Evolutionary conservation across 2,329 filamentous ascomycete species (phyloP), one percentile per base, ranked within the genome.

Genomic region (Fusarium nodosum): DNA sequence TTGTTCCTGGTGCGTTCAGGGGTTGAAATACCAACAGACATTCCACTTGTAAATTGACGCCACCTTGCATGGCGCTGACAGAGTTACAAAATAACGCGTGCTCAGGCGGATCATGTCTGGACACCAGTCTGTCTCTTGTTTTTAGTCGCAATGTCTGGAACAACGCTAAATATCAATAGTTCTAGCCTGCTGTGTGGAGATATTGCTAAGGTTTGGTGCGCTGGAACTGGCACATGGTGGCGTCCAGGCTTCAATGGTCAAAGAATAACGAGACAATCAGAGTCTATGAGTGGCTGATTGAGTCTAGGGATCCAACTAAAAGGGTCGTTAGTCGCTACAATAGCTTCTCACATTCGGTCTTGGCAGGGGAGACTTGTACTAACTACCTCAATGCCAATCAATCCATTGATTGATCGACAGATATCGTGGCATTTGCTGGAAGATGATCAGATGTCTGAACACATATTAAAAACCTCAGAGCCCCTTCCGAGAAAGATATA

Each of bases 11-110:
- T 36, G 22, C 13, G n/a, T 24, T 34, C 28, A 60, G 53, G 60
- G 36, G 60, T n/a, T 3, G 1, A 38, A 52, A 64, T 64, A 10
- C 51, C 51, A 50, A 39, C 24, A 39, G 56, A 24, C 56, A 59
- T 59, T 59, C 56, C 56, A 53, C 30, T 45, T 30, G 24, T 9
- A 30, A 10, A n/a, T 38, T 38, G 33, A 41, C 20, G 48, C 39
- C 56, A 59, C 41, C 22, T 30, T 16, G 33, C 22, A 42, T 42
- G 13, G 22, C 8, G 7, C 12, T n/a, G 26, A 30, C 2, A 22
- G 4, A 24, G 18, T 16, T 20, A 30, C 33, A 52, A 8, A 52
- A 41, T 52, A 52, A 20, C 20, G 18, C 6, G 31, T 13, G 24
- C 22, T 34, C 22, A 2, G 11, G 34, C 26, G 12, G 18, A 22